phyloP scores from a whole-genome alignment of 2,329 filamentous ascomycete species.

The Venturia effusa region DNA sequence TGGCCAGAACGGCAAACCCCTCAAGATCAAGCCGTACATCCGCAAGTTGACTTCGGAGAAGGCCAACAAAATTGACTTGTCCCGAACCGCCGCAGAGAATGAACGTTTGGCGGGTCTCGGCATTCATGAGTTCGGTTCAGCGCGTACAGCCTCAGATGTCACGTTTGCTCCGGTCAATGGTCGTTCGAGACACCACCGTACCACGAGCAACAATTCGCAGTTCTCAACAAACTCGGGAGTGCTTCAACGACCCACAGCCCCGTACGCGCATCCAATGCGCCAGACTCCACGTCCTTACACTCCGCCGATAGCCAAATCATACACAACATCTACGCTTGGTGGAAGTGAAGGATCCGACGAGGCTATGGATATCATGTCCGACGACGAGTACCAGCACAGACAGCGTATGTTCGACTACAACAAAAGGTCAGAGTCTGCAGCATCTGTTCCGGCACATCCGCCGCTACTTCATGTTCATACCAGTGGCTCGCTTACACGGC shows the following conservation, averaged over 20 bases:
- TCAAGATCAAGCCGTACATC: constrained; percentile 46
- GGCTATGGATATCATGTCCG: constrained; percentile 34
- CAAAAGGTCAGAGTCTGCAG: constrained; percentile 34
- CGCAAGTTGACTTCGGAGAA: constrained; percentile 42
- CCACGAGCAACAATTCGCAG: constrained; percentile 44
- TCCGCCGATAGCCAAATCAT: constrained; percentile 39
- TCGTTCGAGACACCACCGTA: constrained; percentile 38
- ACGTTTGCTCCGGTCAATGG: constrained; percentile 25
- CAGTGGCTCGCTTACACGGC: constrained; percentile 18
- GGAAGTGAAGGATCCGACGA: constrained; percentile 34
- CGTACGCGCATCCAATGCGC: constrained; percentile 45
- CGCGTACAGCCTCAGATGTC: constrained; percentile 32
- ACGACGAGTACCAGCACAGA: constrained; percentile 32
- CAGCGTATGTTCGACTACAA: constrained; percentile 29
- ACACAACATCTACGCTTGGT: constrained; percentile 35
- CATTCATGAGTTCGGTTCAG: constrained; percentile 36
- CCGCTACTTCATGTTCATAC: constrained; percentile 27
- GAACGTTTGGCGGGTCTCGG: constrained; percentile 41
- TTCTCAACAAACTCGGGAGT: constrained; percentile 37
- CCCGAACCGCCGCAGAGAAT: constrained; percentile 44
- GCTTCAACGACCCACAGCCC: constrained; percentile 37
- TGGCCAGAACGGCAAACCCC: not conserved
- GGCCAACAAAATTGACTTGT: constrained; percentile 41
- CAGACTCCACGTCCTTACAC: constrained; percentile 45
- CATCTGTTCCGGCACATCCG: constrained; percentile 23